These are phyloP conservation scores for Boletus pseudopeckii DNA, from an alignment of 768 basidiomycete species.

Conservation along the genomic window DNA sequence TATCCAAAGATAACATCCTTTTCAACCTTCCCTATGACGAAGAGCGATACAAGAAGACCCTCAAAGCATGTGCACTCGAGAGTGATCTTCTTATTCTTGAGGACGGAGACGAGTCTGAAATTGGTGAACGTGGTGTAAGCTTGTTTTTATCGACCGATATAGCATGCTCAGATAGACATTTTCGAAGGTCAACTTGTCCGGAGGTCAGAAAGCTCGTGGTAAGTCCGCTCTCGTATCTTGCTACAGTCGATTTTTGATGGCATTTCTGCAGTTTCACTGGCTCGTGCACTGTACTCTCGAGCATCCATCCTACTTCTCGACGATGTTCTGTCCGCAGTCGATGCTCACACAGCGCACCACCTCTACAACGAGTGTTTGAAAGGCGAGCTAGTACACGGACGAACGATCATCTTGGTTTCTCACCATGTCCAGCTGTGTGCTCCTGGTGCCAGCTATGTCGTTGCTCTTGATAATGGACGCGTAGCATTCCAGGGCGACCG, in stretches of 20 bases:
- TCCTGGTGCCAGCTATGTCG: constrained; percentile 76
- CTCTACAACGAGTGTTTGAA: constrained; percentile 76
- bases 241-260: neutral
- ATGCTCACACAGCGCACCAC: constrained; percentile 82
- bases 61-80: constrained; percentile 73
- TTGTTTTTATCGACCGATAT: neutral
- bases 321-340: constrained; percentile 74
- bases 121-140: constrained; percentile 77
- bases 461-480: constrained; percentile 70
- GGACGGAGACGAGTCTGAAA: constrained; percentile 85
- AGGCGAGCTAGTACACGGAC: constrained; percentile 71
- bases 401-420: constrained; percentile 87
- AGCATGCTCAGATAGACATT: neutral
- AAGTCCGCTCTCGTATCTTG: neutral
- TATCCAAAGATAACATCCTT: constrained; percentile 59
- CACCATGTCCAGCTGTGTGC: constrained; percentile 91
- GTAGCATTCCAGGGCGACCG: constrained; percentile 68
- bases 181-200: constrained; percentile 34
- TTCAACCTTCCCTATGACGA: constrained; percentile 75
- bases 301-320: constrained; percentile 81
- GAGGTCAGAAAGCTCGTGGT: constrained; percentile 70
- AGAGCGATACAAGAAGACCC: constrained; percentile 70
- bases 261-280: constrained; percentile 52
- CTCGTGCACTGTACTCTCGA: constrained; percentile 87
- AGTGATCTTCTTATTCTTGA: constrained; percentile 79